Evolutionary conservation across 164 flowering plant genomes (phyloP).

Genomic region (Paratinospora sagittata): DNA sequence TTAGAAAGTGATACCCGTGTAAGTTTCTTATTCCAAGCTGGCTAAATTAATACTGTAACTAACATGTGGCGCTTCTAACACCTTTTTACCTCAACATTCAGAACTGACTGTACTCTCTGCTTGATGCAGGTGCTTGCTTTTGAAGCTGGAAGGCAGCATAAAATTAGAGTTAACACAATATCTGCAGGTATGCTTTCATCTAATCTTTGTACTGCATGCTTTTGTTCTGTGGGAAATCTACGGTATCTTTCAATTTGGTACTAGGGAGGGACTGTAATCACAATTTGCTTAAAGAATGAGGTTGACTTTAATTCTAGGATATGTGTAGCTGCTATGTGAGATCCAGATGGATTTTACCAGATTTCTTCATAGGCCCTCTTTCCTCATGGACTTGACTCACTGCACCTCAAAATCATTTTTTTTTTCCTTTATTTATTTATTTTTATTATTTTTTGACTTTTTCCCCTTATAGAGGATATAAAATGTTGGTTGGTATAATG

Average conservation of each 20-base stretch:
- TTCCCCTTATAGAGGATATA: no score
- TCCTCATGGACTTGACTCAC: no score
- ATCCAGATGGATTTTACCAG: neutral
- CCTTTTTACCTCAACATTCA: neutral
- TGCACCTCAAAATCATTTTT: no score
- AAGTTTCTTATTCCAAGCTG: conserved; percentile 19
- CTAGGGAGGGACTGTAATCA: neutral
- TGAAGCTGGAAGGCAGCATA: conserved; percentile 89
- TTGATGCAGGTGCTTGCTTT: conserved; percentile 81
- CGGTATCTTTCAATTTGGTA: neutral
- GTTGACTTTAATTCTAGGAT: neutral
- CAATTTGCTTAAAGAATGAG: neutral
- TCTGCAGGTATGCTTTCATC: conserved; percentile 63
- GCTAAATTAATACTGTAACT: no score
- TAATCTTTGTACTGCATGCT: neutral
- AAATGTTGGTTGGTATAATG: no score
- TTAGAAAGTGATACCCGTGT: conserved; percentile 91
- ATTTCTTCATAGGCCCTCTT: no score
- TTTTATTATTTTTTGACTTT: no score
- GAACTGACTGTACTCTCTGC: neutral
- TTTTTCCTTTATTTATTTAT: no score
- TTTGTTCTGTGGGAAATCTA: neutral
- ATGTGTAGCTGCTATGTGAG: neutral
- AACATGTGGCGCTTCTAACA: neutral
- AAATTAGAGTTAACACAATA: conserved; percentile 82